These are phyloP conservation scores for Candida dendrica DNA, from an alignment of 805 yeast genomes.

Conservation along the genomic window DNA sequence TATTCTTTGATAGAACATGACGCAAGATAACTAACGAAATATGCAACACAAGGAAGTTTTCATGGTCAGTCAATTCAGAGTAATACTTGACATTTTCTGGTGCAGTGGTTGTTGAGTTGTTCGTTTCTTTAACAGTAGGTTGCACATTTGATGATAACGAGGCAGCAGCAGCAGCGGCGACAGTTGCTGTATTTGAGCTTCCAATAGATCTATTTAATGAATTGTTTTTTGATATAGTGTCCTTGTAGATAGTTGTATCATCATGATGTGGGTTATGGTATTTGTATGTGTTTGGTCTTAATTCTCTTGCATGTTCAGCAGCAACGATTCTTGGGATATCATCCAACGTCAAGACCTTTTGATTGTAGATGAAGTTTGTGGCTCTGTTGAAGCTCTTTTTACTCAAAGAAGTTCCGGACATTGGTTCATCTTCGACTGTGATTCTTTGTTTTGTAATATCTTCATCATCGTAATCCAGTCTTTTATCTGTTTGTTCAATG, in stretches of 20 bases:
- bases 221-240: conserved; percentile 13
- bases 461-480: conserved; percentile 10
- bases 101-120: not conserved
- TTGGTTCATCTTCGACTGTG: conserved; percentile 25
- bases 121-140: not conserved
- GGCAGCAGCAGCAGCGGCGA: not conserved
- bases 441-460: conserved; percentile 16
- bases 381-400: conserved; percentile 50
- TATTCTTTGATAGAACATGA: conserved; percentile 17
- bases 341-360: conserved; percentile 83
- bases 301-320: conserved; percentile 91
- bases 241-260: conserved; percentile 11
- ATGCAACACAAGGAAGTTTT: conserved; percentile 52
- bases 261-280: conserved; percentile 48
- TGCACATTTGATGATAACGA: conserved; percentile 1
- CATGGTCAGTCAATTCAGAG: conserved; percentile 53
- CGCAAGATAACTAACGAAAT: conserved; percentile 48
- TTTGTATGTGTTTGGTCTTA: conserved; percentile 85
- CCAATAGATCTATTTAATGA: conserved; percentile 9
- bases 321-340: conserved; percentile 97
- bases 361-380: conserved; percentile 65
- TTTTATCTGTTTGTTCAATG: conserved; percentile 29
- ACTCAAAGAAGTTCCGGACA: conserved; percentile 48
- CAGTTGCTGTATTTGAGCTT: not conserved
- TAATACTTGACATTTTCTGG: conserved; percentile 39